Evolutionary conservation across 176 grass and related monocot genomes (phyloP).

Genomic region (Elymus sibiricus): DNA sequence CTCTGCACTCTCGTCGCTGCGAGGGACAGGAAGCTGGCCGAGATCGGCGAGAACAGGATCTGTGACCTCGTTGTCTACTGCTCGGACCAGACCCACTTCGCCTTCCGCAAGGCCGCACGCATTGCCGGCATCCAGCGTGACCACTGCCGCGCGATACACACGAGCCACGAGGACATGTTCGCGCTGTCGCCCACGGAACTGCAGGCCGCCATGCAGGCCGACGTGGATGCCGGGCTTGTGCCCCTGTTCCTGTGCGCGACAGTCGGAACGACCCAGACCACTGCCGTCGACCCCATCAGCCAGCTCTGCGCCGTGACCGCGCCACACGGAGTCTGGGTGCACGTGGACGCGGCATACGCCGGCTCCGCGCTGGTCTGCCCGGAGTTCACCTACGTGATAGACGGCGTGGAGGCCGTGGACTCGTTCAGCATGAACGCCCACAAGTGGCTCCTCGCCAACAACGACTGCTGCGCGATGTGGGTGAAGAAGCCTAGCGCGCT

Average conservation of each 20-base stretch:
- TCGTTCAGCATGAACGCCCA: too few species aligned
- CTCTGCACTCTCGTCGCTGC: constrained; percentile 43
- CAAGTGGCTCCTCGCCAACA: too few species aligned
- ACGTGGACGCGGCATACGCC: constrained; percentile 48
- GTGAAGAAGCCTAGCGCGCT: too few species aligned
- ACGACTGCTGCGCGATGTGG: too few species aligned
- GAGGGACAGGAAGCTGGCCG: constrained; percentile 27
- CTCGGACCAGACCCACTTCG: constrained; percentile 5
- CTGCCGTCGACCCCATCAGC: constrained; percentile 34
- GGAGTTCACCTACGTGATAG: constrained; percentile 30
- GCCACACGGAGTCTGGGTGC: constrained; percentile 20
- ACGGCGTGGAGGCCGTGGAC: too few species aligned
- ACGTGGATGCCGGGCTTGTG: constrained; percentile 10
- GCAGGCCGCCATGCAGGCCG: too few species aligned
- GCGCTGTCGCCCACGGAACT: constrained; percentile 5
- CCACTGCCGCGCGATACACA: constrained; percentile 37
- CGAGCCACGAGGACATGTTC: constrained; percentile 1
- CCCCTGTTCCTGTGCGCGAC: constrained; percentile 49
- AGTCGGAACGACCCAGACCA: constrained; percentile 37
- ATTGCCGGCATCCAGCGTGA: not conserved
- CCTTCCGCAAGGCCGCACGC: constrained; percentile 34
- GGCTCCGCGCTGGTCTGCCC: constrained; percentile 44
- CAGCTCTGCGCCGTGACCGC: not conserved
- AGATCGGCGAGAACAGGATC: constrained; percentile 10
- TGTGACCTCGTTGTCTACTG: constrained; percentile 40